Percentiles rank a stretch among this genome's conserved stretches.
phyloP scores from a whole-genome alignment of 208 protist genomes.

The Trypanosoma scelopori region DNA sequence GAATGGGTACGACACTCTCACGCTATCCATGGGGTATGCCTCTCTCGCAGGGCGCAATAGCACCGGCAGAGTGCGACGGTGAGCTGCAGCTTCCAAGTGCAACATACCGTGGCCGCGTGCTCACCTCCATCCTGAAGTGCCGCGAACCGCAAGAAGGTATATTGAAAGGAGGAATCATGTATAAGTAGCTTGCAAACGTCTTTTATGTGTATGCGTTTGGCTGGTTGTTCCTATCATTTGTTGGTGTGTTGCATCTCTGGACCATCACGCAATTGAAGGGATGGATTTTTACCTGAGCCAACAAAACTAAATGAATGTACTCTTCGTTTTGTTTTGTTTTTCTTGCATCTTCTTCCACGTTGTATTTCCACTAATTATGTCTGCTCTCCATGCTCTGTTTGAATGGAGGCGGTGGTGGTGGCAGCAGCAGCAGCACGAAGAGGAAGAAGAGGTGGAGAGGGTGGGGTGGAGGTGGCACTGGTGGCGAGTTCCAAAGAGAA shows the following conservation, averaged over 20 bases:
- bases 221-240: conserved; percentile 17
- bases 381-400: conserved; percentile 13
- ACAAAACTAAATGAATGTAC: too few relatives aligned
- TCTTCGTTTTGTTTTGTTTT: neutral
- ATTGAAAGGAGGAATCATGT: conserved; percentile 2
- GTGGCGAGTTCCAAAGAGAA: too few relatives aligned
- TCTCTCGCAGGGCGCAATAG: too few relatives aligned
- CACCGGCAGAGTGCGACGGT: neutral
- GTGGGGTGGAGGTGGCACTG: too few relatives aligned
- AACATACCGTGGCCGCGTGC: conserved; percentile 19
- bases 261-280: too few relatives aligned
- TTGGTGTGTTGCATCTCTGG: too few relatives aligned
- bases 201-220: neutral
- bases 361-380: conserved; percentile 4
- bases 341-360: neutral
- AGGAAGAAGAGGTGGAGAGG: too few relatives aligned
- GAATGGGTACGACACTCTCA: neutral
- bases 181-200: neutral
- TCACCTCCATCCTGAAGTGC: neutral
- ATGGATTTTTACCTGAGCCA: too few relatives aligned
- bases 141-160: neutral
- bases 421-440: too few relatives aligned
- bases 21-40: conserved; percentile 1
- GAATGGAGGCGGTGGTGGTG: neutral
- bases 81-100: conserved; percentile 16